Percentiles rank a stretch among this genome's conserved stretches.
Evolutionary conservation across 345 rosid species (phyloP).

Genomic region (Streptanthus diversifolius): DNA sequence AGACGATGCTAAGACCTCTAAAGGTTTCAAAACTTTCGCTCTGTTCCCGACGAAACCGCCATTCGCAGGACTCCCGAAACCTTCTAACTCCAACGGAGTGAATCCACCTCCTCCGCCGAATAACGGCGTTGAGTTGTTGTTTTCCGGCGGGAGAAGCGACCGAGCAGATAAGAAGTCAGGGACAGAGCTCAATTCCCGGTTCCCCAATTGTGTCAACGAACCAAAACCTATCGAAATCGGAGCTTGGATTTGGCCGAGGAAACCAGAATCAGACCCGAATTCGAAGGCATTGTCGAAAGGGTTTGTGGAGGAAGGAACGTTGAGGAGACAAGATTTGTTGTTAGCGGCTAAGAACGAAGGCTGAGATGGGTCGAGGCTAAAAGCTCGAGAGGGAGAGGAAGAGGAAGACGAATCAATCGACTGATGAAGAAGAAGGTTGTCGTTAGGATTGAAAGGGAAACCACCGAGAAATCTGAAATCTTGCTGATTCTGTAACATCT

Average conservation of each 20-base stretch:
- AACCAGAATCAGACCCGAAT: conserved; percentile 51
- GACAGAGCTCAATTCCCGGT: conserved; percentile 40
- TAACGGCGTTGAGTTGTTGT: conserved; percentile 17
- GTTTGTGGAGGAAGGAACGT: conserved; percentile 37
- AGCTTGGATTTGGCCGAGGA: conserved; percentile 43
- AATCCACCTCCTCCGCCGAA: conserved; percentile 34
- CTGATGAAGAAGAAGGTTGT: conserved; percentile 45
- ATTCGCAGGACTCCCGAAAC: conserved; percentile 46
- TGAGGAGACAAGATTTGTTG: conserved; percentile 44
- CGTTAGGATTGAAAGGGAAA: conserved; percentile 40
- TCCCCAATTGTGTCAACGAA: conserved; percentile 38
- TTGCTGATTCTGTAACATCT: conserved; percentile 36
- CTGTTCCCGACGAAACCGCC: conserved; percentile 36
- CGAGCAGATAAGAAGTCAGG: conserved; percentile 47
- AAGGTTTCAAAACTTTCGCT: conserved; percentile 48
- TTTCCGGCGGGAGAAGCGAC: conserved; percentile 40
- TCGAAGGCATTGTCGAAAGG: conserved; percentile 62
- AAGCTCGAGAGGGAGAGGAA: conserved; percentile 63
- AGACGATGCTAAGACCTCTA: conserved; percentile 53
- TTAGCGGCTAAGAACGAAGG: conserved; percentile 25
- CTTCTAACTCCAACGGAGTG: conserved; percentile 43
- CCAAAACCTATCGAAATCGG: conserved; percentile 43
- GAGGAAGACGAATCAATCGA: conserved; percentile 62
- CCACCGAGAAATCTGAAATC: conserved; percentile 48
- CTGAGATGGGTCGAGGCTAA: conserved; percentile 50